phyloP scores from a whole-genome alignment of 352 stramenopile species.

The Phytophthora pseudosyringae region DNA sequence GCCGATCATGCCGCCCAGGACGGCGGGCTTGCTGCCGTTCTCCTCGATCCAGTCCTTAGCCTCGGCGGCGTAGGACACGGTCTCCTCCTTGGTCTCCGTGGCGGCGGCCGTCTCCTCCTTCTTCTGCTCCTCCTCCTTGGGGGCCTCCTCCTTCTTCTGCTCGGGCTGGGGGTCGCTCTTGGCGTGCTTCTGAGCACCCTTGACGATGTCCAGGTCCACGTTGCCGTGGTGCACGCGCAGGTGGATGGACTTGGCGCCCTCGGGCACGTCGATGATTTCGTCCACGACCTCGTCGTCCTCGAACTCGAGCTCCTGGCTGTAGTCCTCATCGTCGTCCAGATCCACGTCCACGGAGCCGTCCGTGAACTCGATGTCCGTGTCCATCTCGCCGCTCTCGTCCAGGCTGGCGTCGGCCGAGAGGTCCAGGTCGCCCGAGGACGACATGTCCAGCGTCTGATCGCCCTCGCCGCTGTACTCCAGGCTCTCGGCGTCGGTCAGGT shows the following conservation, averaged over 20 bases:
- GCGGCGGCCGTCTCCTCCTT: conserved; percentile 23
- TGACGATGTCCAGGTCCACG: conserved; percentile 63
- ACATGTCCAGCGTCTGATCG: conserved; percentile 35
- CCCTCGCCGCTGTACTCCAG: conserved; percentile 39
- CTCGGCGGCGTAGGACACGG: conserved; percentile 48
- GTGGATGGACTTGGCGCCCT: conserved; percentile 50
- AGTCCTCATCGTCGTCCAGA: conserved; percentile 55
- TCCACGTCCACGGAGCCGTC: conserved; percentile 49
- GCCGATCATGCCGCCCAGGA: conserved; percentile 50
- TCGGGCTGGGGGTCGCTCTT: conserved; percentile 27
- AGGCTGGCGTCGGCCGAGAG: conserved; percentile 37
- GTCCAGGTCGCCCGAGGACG: conserved; percentile 28
- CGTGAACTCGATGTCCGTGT: conserved; percentile 41
- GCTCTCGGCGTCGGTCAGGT: conserved; percentile 31
- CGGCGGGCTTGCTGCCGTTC: conserved; percentile 42
- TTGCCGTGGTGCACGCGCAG: conserved; percentile 56
- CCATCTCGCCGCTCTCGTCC: conserved; percentile 34
- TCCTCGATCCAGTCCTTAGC: conserved; percentile 50
- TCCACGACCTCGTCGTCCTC: conserved; percentile 44
- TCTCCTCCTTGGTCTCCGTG: conserved; percentile 30
- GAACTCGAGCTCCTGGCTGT: conserved; percentile 57
- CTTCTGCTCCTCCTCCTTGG: conserved; percentile 25
- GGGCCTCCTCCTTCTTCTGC: conserved; percentile 32
- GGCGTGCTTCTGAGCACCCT: conserved; percentile 27
- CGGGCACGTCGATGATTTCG: conserved; percentile 55